Conservation (phyloP, 306 rosid genomes). For the Canavalia ensiformis region DNA sequence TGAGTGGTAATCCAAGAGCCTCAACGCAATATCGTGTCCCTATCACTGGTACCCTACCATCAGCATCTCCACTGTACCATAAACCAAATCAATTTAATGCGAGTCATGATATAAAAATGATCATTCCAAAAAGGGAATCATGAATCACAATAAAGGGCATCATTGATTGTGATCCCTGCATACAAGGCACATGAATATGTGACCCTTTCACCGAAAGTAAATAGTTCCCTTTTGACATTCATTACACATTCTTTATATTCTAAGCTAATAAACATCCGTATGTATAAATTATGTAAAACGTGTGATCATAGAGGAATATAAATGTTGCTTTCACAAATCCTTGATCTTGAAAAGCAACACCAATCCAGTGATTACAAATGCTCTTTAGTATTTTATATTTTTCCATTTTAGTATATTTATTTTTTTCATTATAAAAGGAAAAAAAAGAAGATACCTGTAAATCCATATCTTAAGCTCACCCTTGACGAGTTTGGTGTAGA, state of each 20-base stretch:
- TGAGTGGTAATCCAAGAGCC: slow-evolving; percentile 57
- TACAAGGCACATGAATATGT: slow-evolving; percentile 31
- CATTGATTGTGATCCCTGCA: slow-evolving; percentile 20
- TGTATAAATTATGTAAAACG: background rate
- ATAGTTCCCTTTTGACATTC: slow-evolving; percentile 23
- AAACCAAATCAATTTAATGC: slow-evolving; percentile 8
- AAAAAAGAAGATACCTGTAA: slow-evolving; percentile 54
- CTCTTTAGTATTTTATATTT: too few species aligned
- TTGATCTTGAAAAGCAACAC: background rate
- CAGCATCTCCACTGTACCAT: slow-evolving; percentile 66
- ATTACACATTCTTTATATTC: background rate
- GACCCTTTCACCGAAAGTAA: slow-evolving; percentile 45
- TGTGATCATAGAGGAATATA: background rate
- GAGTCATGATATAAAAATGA: slow-evolving; percentile 33
- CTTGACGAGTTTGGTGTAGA: slow-evolving; percentile 66
- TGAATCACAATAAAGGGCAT: slow-evolving; percentile 3
- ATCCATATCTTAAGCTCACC: slow-evolving; percentile 69
- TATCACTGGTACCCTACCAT: slow-evolving; percentile 65
- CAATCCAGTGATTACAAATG: background rate
- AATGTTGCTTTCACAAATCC: background rate
- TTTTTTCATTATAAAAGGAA: background rate
- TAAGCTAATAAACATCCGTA: background rate
- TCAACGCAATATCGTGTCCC: slow-evolving; percentile 67
- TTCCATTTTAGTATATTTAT: background rate
- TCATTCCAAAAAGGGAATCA: background rate